Evolutionary conservation across 805 yeast species (phyloP).

Genomic region (Blastobotrys attinorum): DNA sequence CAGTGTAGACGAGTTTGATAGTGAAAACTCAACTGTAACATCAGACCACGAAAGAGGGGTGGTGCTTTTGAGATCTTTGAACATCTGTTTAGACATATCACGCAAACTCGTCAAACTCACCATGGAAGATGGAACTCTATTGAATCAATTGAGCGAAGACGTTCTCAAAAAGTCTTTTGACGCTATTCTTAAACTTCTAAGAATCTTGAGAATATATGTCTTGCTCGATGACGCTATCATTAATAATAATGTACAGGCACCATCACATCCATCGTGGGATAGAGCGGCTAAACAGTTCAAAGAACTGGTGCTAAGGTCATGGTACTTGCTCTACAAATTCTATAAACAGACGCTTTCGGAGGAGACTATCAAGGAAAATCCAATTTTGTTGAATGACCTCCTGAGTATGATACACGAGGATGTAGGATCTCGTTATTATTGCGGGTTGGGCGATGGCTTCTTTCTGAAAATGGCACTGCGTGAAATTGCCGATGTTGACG

Average conservation of each 20-base stretch:
- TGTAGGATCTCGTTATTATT: slow-evolving; percentile 59
- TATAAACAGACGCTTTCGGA: slow-evolving; percentile 24
- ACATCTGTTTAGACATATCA: slow-evolving; percentile 47
- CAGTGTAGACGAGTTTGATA: slow-evolving; percentile 33
- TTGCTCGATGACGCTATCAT: slow-evolving; percentile 30
- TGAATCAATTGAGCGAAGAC: slow-evolving; percentile 6
- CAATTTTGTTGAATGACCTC: slow-evolving; percentile 33
- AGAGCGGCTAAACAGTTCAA: slow-evolving; percentile 22
- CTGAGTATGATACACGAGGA: slow-evolving; percentile 62
- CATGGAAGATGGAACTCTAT: slow-evolving; percentile 15
- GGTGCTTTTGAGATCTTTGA: slow-evolving; percentile 42
- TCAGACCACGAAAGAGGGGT: slow-evolving; percentile 32
- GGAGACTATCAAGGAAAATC: slow-evolving; percentile 14
- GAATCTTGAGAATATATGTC: slow-evolving; percentile 29
- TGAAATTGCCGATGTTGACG: slow-evolving; percentile 37
- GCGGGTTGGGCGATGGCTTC: slow-evolving; percentile 55
- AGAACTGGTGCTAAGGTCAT: slow-evolving; percentile 26
- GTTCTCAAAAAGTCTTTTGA: slow-evolving; percentile 11
- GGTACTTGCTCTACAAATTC: slow-evolving; percentile 35
- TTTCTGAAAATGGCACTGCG: slow-evolving; percentile 56
- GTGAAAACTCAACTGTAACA: slow-evolving; percentile 19
- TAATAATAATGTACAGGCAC: slow-evolving; percentile 23
- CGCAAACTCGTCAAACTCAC: slow-evolving; percentile 22
- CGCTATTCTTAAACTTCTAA: slow-evolving; percentile 22
- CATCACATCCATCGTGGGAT: slow-evolving; percentile 28